Conservation (phyloP, 228 moss, liverwort and hornwort species). For the Sphagnum magellanicum region DNA sequence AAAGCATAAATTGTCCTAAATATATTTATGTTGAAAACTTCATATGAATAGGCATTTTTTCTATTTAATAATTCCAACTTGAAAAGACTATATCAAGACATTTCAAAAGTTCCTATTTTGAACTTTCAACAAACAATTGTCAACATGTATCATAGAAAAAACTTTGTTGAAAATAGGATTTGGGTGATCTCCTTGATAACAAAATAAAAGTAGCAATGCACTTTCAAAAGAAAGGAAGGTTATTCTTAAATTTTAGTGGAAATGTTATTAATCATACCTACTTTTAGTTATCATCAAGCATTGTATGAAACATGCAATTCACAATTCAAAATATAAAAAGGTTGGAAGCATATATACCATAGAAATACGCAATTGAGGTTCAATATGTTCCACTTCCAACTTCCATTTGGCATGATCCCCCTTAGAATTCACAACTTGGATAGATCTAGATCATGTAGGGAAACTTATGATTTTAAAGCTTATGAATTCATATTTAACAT, state of each 20-base stretch:
- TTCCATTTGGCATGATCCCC: conserved; percentile 49
- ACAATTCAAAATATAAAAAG: neutral
- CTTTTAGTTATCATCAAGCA: neutral
- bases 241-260: neutral
- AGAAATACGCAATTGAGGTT: conserved; percentile 20
- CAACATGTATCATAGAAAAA: too few relatives aligned
- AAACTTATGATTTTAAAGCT: too few relatives aligned
- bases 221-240: neutral
- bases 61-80: neutral
- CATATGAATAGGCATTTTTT: neutral
- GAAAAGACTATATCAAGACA: neutral
- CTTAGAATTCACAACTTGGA: conserved; percentile 7
- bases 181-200: too few relatives aligned
- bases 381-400: conserved; percentile 50
- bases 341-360: conserved; percentile 2
- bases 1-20: neutral
- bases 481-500: too few relatives aligned
- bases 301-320: neutral
- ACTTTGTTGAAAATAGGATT: too few relatives aligned
- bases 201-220: too few relatives aligned
- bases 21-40: neutral
- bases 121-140: too few relatives aligned
- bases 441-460: too few relatives aligned
- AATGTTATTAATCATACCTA: neutral
- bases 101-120: neutral